Evolutionary conservation across 1,284 basidiomycete species (phyloP), one percentile per base, ranked within the genome.

Genomic region (Termitomyces sp.): DNA sequence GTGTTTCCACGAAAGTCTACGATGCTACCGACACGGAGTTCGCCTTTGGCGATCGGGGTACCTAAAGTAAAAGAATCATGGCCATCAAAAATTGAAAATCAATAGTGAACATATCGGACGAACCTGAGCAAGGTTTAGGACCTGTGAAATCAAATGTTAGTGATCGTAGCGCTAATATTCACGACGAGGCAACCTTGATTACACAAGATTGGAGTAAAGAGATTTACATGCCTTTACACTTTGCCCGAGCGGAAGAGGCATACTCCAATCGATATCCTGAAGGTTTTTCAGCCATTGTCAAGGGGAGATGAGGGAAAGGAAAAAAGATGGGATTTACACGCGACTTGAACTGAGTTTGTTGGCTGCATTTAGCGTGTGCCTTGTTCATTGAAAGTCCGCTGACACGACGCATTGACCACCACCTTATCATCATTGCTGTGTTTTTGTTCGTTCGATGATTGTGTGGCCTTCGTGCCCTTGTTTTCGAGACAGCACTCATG

Each of bases 211-310:
- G 28, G 41, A 30, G 10, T 34, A 26, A 52, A 15, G 38, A 40
- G 4, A 15, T 49, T 30, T 21, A 70, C 78, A 54, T 55, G 88
- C 92, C 92, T 76, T 91, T 93, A 75, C 92, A 96, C 68, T 84
- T 86, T 21, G 93, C 77, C 53, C 92, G 80, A 57, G 72, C 74
- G 55, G 80, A 82, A 39, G 71, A 57, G 48, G 89, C 81, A 68
- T 90, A 89, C 70, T 93, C 91, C 50, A 93, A 73, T 62, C 90
- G 82, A 72, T 92, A 92, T 59, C 84, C 86, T 48, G 68, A 79
- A 73, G 61, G 68, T 70, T 73, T 78, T 66, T 84, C 83, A 61
- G 83, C 80, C 83, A 84, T 84, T 30, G 33, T 58, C 24, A 17
- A 47, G 34, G 41, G n/a, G 34, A 47, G 15, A 43, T 56, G 55